Base-by-base conservation (phyloP, 495 filamentous ascomycete species). In the Penicillium verhagenii region DNA sequence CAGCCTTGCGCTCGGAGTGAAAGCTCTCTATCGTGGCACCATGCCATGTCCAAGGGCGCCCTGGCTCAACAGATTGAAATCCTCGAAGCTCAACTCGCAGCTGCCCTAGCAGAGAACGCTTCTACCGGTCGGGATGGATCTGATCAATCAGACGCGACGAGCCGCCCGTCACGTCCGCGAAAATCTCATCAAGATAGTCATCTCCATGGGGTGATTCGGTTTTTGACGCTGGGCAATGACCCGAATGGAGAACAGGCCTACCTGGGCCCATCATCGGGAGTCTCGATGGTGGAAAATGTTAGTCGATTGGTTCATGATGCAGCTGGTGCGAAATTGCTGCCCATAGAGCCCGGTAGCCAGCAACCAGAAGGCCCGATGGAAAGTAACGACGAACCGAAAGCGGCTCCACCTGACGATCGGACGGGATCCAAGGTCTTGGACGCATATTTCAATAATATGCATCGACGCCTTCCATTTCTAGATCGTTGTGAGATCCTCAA, bases 401-500 rank as follows among this genome's bases (percentile, higher is more conserved):
- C 65, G 7, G 54, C 61, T 1, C 68, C 68, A 3, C 74, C 74
- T 38, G 63, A 67, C 38, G 69, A 75, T 29, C 60, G 57, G 20
- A 66, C 59, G 11, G 73, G 73, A 1, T 47, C 56, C 3, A 31
- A 59, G 9, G 64, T 78, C 23, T 33, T 76, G 13, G 64, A 72
- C 50, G 68, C 71, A 5, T 78, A 74, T 54, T 73, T 75, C 25
- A 68, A 60, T 5, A 64, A 68, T 51, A 60, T 72, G 50, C 72
- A 76, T 35, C 39, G 63, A 14, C 62, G 69, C 7, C 67, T 74
- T 37, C 72, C 75, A 0, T 78, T 78, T 47, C 49, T 76, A 20
- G 66, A 74, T 52, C 56, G 66, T 6, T 37, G 47, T 6, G 65
- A 74, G 56, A 72, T 76, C 35, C 39, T 68, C 35, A 56, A 67